phyloP scores from a whole-genome alignment of 2,329 filamentous ascomycete species.

The Exophiala aquamarina region DNA sequence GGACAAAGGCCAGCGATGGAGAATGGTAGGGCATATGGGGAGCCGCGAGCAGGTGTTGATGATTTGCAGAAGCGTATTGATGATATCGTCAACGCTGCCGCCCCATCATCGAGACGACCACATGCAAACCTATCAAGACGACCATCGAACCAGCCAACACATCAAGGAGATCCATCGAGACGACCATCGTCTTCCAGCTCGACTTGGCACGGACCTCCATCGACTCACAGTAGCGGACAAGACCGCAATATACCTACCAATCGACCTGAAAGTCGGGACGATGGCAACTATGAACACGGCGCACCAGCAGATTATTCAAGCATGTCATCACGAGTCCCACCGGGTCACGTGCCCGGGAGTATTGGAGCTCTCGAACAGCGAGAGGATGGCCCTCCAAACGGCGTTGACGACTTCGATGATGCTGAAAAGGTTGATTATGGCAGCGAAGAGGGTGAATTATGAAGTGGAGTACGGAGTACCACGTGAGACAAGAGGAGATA shows the following conservation, averaged over 20 bases:
- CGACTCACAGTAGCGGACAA: conserved; percentile 18
- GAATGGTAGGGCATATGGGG: conserved; percentile 5
- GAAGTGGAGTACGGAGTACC: neutral
- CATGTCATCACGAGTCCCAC: conserved; percentile 1
- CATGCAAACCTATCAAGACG: conserved; percentile 26
- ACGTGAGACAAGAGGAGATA: too few relatives aligned
- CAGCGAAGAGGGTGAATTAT: conserved; percentile 46
- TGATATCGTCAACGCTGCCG: conserved; percentile 32
- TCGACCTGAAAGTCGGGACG: conserved; percentile 13
- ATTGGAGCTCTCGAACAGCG: neutral
- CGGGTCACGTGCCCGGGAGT: conserved; percentile 9
- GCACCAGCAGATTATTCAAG: conserved; percentile 6
- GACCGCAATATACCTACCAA: conserved; percentile 18
- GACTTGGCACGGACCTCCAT: conserved; percentile 12
- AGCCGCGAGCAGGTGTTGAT: conserved; percentile 25
- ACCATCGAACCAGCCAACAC: conserved; percentile 8
- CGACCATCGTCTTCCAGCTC: conserved; percentile 18
- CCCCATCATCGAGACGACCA: conserved; percentile 15
- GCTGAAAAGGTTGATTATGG: conserved; percentile 36
- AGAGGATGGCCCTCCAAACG: conserved; percentile 5
- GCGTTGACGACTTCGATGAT: conserved; percentile 18
- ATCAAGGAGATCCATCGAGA: conserved; percentile 2
- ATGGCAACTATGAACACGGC: conserved; percentile 9
- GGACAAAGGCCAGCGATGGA: conserved; percentile 12
- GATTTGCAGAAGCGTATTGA: conserved; percentile 39